Evolutionary conservation across 371 early-diverging fungal species (phyloP).

Genomic region (Chytridiales sp.): DNA sequence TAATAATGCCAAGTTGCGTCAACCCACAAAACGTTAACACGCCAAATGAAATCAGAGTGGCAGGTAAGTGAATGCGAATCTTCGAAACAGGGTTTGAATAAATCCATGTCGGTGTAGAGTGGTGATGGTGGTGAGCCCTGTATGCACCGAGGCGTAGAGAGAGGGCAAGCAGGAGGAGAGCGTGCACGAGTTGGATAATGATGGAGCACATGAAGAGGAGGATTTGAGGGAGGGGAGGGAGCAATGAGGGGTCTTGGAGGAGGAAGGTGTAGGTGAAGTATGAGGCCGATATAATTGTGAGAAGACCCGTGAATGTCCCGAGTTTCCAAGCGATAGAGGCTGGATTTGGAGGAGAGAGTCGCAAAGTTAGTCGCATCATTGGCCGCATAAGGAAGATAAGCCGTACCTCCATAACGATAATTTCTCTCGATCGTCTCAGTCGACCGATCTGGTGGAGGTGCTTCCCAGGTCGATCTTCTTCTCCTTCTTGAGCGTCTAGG

Average conservation of each 20-base stretch:
- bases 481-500: too few species aligned
- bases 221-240: too few species aligned
- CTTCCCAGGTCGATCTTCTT: too few species aligned
- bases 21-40: slow-evolving; percentile 15
- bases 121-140: slow-evolving; percentile 12
- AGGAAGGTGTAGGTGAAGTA: too few species aligned
- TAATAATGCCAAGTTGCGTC: slow-evolving; percentile 1
- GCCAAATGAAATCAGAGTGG: slow-evolving; percentile 10
- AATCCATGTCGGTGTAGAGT: slow-evolving; percentile 7
- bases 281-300: slow-evolving; percentile 2
- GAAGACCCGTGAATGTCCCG: slow-evolving; percentile 14
- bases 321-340: slow-evolving; percentile 30
- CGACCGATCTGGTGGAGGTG: too few species aligned
- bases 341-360: too few species aligned
- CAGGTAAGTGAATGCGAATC: slow-evolving; percentile 17
- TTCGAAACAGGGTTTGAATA: slow-evolving; percentile 21
- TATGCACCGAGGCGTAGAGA: slow-evolving; percentile 26
- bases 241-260: too few species aligned
- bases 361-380: too few species aligned
- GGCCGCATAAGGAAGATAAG: too few species aligned
- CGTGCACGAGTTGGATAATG: slow-evolving; percentile 8
- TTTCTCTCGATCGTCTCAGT: too few species aligned
- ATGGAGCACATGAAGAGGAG: too few species aligned
- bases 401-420: too few species aligned
- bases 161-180: slow-evolving; percentile 17